phyloP scores from a whole-genome alignment of 768 basidiomycete genomes.

The Pleurotus ostreatus region DNA sequence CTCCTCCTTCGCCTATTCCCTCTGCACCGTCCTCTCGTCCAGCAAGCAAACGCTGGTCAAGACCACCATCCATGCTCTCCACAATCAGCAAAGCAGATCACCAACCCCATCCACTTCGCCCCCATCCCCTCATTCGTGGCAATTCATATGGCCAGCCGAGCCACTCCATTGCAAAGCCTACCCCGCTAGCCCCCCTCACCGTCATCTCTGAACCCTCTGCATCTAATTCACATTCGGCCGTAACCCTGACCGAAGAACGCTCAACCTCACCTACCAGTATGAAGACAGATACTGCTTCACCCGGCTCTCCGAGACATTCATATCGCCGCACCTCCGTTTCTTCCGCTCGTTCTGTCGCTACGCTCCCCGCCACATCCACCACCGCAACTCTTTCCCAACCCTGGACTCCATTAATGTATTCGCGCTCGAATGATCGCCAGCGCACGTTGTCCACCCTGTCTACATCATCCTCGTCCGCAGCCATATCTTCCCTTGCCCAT shows the following conservation, averaged over 20 bases:
- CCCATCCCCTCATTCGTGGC: constrained; percentile 76
- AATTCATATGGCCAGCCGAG: constrained; percentile 56
- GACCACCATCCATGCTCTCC: constrained; percentile 65
- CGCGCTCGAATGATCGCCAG: constrained; percentile 33
- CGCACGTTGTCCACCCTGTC: constrained; percentile 60
- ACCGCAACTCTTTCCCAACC: constrained; percentile 23
- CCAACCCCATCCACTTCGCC: constrained; percentile 41
- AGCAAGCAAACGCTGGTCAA: constrained; percentile 36
- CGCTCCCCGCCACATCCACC: constrained; percentile 43
- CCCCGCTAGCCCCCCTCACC: constrained; percentile 57
- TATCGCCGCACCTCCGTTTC: constrained; percentile 53
- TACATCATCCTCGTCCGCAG: constrained; percentile 48
- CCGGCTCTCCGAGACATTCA: constrained; percentile 30
- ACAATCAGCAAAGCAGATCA: constrained; percentile 28
- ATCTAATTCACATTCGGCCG: constrained; percentile 33
- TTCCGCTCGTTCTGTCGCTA: constrained; percentile 55
- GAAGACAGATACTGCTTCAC: constrained; percentile 26
- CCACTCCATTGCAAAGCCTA: constrained; percentile 40
- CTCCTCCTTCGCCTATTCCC: constrained; percentile 15
- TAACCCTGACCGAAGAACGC: constrained; percentile 18
- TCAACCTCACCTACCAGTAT: constrained; percentile 32
- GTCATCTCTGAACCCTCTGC: constrained; percentile 43
- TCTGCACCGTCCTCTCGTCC: constrained; percentile 25
- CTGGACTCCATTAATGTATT: constrained; percentile 8
- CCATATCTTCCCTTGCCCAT: constrained; percentile 53